phyloP scores from a whole-genome alignment of 2,329 filamentous ascomycete genomes.

The Aplosporella prunicola region DNA sequence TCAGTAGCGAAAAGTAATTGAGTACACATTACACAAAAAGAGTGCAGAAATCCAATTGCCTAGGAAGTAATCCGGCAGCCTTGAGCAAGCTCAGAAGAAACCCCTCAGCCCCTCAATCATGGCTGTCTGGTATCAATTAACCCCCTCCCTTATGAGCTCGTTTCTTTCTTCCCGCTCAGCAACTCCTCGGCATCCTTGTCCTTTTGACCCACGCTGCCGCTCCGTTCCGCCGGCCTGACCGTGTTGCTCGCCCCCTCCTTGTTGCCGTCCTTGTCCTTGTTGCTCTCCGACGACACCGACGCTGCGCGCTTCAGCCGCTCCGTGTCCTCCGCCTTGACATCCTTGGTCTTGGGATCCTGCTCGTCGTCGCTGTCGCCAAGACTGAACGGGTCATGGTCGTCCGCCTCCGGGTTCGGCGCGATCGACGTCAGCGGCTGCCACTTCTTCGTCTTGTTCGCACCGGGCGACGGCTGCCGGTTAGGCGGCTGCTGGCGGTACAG shows the following conservation, averaged over 20 bases:
- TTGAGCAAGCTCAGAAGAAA: no score
- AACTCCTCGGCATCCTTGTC: slow-evolving; percentile 39
- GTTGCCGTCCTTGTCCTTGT: no score
- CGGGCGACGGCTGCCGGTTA: slow-evolving; percentile 16
- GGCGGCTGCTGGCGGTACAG: slow-evolving; percentile 49
- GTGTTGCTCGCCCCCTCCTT: slow-evolving; percentile 22
- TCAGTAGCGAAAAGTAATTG: no score
- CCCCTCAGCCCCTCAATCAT: no score
- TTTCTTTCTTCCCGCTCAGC: slow-evolving; percentile 17
- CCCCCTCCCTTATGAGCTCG: no score
- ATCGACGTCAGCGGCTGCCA: slow-evolving; percentile 90
- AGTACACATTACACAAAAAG: no score
- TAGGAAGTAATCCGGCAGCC: no score
- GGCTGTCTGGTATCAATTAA: no score
- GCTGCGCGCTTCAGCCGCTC: slow-evolving; percentile 42
- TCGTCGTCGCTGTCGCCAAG: slow-evolving; percentile 94
- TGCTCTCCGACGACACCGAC: slow-evolving; percentile 42
- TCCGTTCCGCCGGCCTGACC: slow-evolving; percentile 31
- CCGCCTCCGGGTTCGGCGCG: slow-evolving; percentile 72
- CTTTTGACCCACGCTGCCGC: slow-evolving; percentile 34
- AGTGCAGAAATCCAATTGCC: no score
- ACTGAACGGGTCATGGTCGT: slow-evolving; percentile 88
- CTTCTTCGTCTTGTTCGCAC: slow-evolving; percentile 64
- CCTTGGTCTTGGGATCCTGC: slow-evolving; percentile 63
- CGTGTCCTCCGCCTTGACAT: slow-evolving; percentile 44